phyloP scores from a whole-genome alignment of 495 filamentous ascomycete genomes.

The Astrothelium macrocarpum region DNA sequence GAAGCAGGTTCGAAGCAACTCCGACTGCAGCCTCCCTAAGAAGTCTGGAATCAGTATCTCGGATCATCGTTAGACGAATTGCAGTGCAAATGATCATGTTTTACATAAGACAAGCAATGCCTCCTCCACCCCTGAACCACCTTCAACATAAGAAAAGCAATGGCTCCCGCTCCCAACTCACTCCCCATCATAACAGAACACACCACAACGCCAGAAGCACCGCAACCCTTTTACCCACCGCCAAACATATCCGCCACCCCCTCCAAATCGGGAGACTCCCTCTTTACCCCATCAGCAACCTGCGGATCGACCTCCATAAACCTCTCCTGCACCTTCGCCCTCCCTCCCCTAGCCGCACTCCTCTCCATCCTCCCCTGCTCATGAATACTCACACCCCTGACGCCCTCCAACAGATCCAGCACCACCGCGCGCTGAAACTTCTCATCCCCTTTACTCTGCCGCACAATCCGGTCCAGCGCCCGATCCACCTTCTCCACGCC shows the following conservation, averaged over 20 bases:
- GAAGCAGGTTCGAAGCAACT: too few species aligned
- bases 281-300: slow-evolving; percentile 7
- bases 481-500: slow-evolving; percentile 49
- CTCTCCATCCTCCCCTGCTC: slow-evolving; percentile 61
- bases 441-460: slow-evolving; percentile 39
- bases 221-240: slow-evolving; percentile 5
- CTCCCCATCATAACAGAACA: not conserved
- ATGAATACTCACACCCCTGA: slow-evolving; percentile 81
- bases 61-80: not conserved
- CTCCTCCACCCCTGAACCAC: not conserved
- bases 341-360: slow-evolving; percentile 38
- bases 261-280: slow-evolving; percentile 38
- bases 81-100: too few species aligned
- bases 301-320: slow-evolving; percentile 41
- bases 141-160: not conserved
- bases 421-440: slow-evolving; percentile 74
- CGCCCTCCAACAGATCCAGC: slow-evolving; percentile 73
- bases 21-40: too few species aligned
- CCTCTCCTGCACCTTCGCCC: slow-evolving; percentile 45
- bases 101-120: too few species aligned
- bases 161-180: not conserved
- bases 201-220: not conserved
- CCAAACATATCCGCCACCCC: slow-evolving; percentile 62
- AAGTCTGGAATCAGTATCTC: too few species aligned
- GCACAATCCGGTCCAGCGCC: slow-evolving; percentile 47